Base-by-base conservation (phyloP, 768 basidiomycete genomes). In the Leccinum incarnatum region DNA sequence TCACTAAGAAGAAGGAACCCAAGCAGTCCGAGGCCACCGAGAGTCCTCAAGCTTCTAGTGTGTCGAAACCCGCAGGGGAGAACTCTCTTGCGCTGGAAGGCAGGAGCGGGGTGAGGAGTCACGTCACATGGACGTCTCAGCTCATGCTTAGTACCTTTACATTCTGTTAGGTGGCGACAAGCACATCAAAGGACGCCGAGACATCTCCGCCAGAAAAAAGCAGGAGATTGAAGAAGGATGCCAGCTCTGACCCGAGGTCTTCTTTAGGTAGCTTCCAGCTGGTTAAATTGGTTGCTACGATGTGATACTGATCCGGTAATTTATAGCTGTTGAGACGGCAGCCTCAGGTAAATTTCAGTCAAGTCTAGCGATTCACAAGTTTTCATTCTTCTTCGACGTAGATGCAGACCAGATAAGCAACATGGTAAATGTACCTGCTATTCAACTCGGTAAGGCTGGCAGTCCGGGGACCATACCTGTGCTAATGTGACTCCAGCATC, bases 191-290 rank as follows among this genome's bases (percentile, higher is more conserved):
- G 17, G 49, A 30, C 15, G 10, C 9, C 23, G 59, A 36, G n/a
- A 47, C 54, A 21, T 37, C 59, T 5, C 50, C 51, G 19, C 8
- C 40, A 10, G 42, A 42, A 7, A 23, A 7, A 66, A 53, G 50
- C 48, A 19, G 7, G 55, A 63, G 37, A 49, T 15, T 3, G 46
- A 63, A 57, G 54, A 65, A 53, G 23, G 58, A 56, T 48, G 62
- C 27, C 2, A 14, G 11, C 6, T 9, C 45, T 19, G 32, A 7
- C 19, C 2, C 40, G 36, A 57, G 56, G 34, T 21, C 53, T 48
- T 58, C 62, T 47, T 36, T 56, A 11, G 4, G 69, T 72, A 51
- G 55, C 68, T 57, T 30, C 15, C 6, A 6, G 15, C 10, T 51
- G 15, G 8, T 9, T 42, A 27, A 3, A 42, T 6, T 54, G 25